Conservation (phyloP, 192 early-diverging fungal genomes). For the Cladochytrium replicatum region DNA sequence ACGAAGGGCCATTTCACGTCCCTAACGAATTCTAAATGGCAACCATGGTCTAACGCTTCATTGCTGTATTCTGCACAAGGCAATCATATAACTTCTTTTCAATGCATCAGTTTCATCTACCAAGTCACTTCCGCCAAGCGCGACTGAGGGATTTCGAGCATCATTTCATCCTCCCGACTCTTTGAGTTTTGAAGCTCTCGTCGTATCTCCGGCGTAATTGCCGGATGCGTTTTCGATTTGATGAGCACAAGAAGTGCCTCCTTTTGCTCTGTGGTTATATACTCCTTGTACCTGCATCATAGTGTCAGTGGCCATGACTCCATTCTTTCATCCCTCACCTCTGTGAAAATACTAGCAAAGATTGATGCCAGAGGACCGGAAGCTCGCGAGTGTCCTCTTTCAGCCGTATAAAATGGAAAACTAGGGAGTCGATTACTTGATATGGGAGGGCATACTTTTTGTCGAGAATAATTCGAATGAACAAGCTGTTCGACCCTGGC, state of each 20-base stretch:
- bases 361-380: slow-evolving; percentile 98
- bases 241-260: slow-evolving; percentile 76
- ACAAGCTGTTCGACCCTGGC: slow-evolving; percentile 76
- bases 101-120: no score
- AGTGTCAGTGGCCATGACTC: not conserved
- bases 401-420: slow-evolving; percentile 93
- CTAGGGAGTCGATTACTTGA: slow-evolving; percentile 90
- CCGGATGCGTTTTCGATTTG: slow-evolving; percentile 64
- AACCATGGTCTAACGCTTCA: no score
- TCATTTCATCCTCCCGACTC: slow-evolving; percentile 4
- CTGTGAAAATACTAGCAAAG: slow-evolving; percentile 91
- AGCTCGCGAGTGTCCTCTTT: slow-evolving; percentile 64
- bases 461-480: slow-evolving; percentile 91
- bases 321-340: slow-evolving; percentile 24
- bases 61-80: no score
- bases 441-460: slow-evolving; percentile 97
- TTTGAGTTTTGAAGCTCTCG: slow-evolving; percentile 58
- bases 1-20: no score
- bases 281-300: slow-evolving; percentile 77
- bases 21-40: no score
- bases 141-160: no score
- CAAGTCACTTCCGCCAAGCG: no score
- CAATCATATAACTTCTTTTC: no score
- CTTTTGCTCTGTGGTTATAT: slow-evolving; percentile 90
- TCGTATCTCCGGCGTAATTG: slow-evolving; percentile 88